These are phyloP conservation scores for Leccinum huronense DNA, from an alignment of 1,284 basidiomycete species.

Conservation along the genomic window DNA sequence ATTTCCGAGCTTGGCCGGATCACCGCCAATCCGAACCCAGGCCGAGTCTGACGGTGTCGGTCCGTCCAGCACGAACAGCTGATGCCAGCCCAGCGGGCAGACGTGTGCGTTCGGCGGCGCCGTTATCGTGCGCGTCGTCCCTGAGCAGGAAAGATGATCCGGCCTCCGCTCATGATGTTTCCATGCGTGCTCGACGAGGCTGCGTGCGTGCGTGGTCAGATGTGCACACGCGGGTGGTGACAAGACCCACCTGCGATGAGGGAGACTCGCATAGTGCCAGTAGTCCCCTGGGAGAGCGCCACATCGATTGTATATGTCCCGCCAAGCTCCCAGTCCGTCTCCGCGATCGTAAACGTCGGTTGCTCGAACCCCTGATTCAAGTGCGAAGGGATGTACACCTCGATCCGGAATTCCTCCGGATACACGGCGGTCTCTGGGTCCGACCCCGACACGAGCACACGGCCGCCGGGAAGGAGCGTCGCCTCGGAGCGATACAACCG, in stretches of 20 bases:
- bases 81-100: constrained; percentile 77
- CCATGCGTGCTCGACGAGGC: constrained; percentile 76
- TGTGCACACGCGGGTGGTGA: background rate
- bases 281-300: constrained; percentile 54
- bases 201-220: constrained; percentile 24
- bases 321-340: constrained; percentile 61
- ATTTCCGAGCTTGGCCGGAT: constrained; percentile 61
- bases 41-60: constrained; percentile 70
- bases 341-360: constrained; percentile 55
- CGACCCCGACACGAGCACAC: constrained; percentile 34
- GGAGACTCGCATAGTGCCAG: constrained; percentile 57
- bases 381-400: constrained; percentile 76
- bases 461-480: too few species aligned
- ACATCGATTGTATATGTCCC: constrained; percentile 52
- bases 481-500: constrained; percentile 72
- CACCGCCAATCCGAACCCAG: constrained; percentile 75
- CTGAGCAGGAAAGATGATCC: constrained; percentile 61
- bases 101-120: constrained; percentile 65
- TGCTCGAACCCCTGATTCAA: constrained; percentile 55
- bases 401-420: constrained; percentile 71
- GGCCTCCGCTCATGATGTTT: constrained; percentile 65
- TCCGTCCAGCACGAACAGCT: constrained; percentile 69
- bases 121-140: constrained; percentile 61
- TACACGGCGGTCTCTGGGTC: constrained; percentile 44
- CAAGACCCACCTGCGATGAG: constrained; percentile 52